These are phyloP conservation scores for Urtica urens DNA, from an alignment of 306 rosid genomes.

Conservation along the genomic window DNA sequence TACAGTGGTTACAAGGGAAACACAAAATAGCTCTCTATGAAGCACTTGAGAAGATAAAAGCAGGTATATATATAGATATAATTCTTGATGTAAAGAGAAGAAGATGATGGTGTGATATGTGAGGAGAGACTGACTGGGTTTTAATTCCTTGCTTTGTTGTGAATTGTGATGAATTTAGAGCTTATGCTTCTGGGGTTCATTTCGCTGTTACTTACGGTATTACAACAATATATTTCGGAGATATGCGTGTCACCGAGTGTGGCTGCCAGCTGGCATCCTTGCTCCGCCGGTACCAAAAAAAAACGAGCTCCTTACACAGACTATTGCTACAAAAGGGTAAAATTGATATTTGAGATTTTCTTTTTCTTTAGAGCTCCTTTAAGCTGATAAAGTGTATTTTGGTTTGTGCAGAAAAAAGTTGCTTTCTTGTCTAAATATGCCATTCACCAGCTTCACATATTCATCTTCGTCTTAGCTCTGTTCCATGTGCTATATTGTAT, in stretches of 20 bases:
- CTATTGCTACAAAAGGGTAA: conserved; percentile 27
- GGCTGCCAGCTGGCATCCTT: conserved; percentile 57
- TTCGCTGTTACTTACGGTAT: conserved; percentile 40
- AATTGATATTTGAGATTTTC: background rate
- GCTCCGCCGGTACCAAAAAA: background rate
- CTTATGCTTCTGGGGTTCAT: conserved; percentile 71
- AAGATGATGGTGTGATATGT: background rate
- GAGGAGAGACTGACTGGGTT: background rate
- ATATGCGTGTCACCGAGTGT: conserved; percentile 33
- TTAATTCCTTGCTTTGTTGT: background rate
- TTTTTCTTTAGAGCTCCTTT: background rate
- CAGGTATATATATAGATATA: conserved; percentile 21
- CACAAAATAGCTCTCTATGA: conserved; percentile 51
- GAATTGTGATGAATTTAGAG: conserved; percentile 32
- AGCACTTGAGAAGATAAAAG: conserved; percentile 66
- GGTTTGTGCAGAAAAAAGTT: conserved; percentile 37
- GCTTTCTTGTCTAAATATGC: conserved; percentile 79
- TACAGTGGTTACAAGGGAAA: conserved; percentile 35
- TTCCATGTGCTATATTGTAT: conserved; percentile 67
- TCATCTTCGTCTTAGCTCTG: conserved; percentile 62
- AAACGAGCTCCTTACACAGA: background rate
- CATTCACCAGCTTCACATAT: conserved; percentile 79
- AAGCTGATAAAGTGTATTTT: background rate
- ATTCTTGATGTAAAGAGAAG: background rate
- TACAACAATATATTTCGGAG: conserved; percentile 20